Conservation (phyloP, 2,329 filamentous ascomycete species). For the Sporothrix brunneoviolacea region DNA sequence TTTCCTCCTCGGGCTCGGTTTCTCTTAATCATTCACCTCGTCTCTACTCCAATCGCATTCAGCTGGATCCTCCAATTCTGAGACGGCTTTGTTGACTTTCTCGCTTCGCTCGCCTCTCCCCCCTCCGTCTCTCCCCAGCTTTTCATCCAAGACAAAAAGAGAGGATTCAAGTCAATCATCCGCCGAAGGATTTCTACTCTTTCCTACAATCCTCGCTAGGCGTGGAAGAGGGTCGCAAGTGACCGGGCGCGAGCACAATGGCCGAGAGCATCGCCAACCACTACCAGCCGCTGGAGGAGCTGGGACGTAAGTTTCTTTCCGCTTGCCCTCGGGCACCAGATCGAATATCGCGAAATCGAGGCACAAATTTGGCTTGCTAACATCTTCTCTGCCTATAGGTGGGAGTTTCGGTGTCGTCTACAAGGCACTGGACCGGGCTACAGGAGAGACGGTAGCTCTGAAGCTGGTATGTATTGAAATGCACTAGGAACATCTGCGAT, state of each 20-base stretch:
- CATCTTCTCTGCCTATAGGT: slow-evolving; percentile 42
- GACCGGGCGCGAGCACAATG: slow-evolving; percentile 29
- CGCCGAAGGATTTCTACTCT: background rate
- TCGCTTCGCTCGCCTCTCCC: too few species aligned
- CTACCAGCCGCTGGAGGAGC: slow-evolving; percentile 93
- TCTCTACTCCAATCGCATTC: slow-evolving; percentile 1
- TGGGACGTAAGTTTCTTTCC: slow-evolving; percentile 61
- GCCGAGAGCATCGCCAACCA: slow-evolving; percentile 67
- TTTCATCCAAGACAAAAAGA: slow-evolving; percentile 3
- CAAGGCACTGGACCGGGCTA: slow-evolving; percentile 86
- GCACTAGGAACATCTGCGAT: background rate
- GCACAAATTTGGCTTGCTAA: background rate
- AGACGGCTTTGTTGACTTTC: slow-evolving; percentile 6
- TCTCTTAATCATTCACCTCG: slow-evolving; percentile 16
- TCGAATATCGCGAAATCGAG: background rate
- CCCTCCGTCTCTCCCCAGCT: too few species aligned
- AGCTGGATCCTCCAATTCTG: too few species aligned
- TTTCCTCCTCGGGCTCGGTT: background rate
- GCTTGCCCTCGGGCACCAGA: background rate
- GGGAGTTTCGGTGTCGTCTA: slow-evolving; percentile 96
- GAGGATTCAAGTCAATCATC: too few species aligned
- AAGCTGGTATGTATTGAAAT: slow-evolving; percentile 68
- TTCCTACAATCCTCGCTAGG: background rate
- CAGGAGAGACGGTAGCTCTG: slow-evolving; percentile 90
- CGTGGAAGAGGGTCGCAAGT: background rate